Conservation (phyloP, 176 grass and related monocot species). For the Lolium perenne region DNA sequence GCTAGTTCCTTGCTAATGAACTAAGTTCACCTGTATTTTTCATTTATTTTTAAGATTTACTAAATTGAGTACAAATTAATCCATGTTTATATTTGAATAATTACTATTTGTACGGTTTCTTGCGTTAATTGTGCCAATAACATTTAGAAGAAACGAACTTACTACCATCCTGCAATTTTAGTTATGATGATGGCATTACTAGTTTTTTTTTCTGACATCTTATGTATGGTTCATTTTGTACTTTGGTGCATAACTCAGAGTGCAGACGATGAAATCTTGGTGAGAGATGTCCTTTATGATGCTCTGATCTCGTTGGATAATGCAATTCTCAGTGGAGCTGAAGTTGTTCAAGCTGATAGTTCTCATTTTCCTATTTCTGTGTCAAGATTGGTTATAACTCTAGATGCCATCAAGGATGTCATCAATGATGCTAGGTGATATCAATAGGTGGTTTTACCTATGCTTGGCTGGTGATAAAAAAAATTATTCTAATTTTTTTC, state of each 20-base stretch:
- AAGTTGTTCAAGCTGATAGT: conserved; percentile 64
- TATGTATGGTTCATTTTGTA: neutral
- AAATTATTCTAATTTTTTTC: conserved; percentile 42
- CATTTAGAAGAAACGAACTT: conserved; percentile 15
- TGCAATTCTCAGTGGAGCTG: conserved; percentile 70
- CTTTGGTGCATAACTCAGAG: conserved; percentile 53
- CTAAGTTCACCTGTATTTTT: neutral
- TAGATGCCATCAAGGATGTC: conserved; percentile 70
- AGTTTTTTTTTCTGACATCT: too few species aligned
- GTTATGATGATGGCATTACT: too few species aligned
- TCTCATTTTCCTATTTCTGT: conserved; percentile 59
- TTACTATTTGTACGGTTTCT: neutral
- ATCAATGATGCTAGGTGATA: conserved; percentile 77
- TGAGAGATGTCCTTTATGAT: conserved; percentile 83
- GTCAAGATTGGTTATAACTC: conserved; percentile 78
- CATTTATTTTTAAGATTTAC: neutral
- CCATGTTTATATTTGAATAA: neutral
- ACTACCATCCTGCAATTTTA: neutral
- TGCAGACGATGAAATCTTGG: conserved; percentile 71
- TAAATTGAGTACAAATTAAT: neutral
- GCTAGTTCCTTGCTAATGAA: conserved; percentile 11
- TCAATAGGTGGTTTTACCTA: neutral
- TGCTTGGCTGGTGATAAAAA: neutral
- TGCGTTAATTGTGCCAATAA: neutral
- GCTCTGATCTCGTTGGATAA: conserved; percentile 87